Evolutionary conservation across 2,329 filamentous ascomycete genomes (phyloP), one percentile per base, ranked within the genome.

Genomic region (Moelleriella libera): DNA sequence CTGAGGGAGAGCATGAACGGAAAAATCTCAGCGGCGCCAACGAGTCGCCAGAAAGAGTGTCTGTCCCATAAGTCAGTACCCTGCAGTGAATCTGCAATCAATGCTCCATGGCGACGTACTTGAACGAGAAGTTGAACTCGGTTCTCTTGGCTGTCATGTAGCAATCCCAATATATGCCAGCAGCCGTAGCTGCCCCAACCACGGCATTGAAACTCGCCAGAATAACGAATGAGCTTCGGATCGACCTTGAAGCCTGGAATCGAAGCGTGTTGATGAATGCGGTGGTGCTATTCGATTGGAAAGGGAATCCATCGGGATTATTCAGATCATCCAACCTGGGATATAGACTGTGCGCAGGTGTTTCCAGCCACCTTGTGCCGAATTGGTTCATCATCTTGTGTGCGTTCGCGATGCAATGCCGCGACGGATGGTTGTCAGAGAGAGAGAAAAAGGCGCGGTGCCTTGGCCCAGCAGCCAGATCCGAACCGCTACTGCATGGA

Each of bases 151-250:
- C 60, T 47, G 59, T 63, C 48, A 64, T 64, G 57, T 76, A 79
- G 53, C 70, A 72, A 51, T 80, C 74, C 58, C 72, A 74, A 41
- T 78, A 59, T 46, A 82, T 80, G 30, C 75, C 75, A 30, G 68
- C 53, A 8, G 74, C 72, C 6, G 76, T 78, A 14, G 69, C 68
- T 48, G 77, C 70, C 5, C 77, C 76, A 14, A 74, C 74, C 46
- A 79, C 58, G 28, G 75, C 68, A 59, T 82, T 83, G 64, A 82
- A 80, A 48, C 68, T 63, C 37, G 78, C 73, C 47, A 82, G 67
- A 50, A 81, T 76, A 48, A 82, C 73, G 42, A 75, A 76, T 29
- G 77, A 80, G 14, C 74, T 78, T 53, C 79, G 69, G 55, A 80
- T 68, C 34, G 76, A 80, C 55, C 72, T 78, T 51, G 71, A 70